Evolutionary conservation across 78 protist genomes (phyloP).

Genomic region (Emiliania huxleyi): DNA sequence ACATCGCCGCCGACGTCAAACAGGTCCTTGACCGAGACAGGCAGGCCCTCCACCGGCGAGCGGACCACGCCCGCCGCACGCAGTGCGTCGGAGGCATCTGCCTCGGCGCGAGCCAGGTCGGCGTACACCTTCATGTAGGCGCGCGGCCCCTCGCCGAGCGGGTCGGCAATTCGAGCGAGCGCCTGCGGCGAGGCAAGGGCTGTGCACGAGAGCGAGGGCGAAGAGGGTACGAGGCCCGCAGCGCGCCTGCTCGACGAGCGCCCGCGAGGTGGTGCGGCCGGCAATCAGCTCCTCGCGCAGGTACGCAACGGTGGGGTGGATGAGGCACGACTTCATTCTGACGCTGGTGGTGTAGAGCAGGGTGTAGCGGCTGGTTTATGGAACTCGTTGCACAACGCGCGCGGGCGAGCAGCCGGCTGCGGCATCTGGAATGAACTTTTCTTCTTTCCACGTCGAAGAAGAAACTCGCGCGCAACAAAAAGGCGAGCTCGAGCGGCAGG

Average conservation of each 20-base stretch:
- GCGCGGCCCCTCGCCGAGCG: neutral
- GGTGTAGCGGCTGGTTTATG: too few relatives aligned
- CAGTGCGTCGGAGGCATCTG: neutral
- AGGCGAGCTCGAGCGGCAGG: too few relatives aligned
- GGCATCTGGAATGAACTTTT: too few relatives aligned
- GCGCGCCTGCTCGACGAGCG: neutral
- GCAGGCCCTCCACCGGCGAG: neutral
- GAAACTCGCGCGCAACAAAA: too few relatives aligned
- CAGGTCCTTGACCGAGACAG: neutral
- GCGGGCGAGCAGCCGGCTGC: too few relatives aligned
- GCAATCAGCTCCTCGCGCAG: neutral
- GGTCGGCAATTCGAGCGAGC: neutral
- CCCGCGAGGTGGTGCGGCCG: neutral
- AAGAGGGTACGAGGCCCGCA: too few relatives aligned
- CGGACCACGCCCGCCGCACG: neutral
- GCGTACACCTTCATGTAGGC: constrained; percentile 6
- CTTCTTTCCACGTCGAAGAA: too few relatives aligned
- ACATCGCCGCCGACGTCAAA: neutral
- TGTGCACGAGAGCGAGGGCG: too few relatives aligned
- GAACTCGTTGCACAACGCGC: too few relatives aligned
- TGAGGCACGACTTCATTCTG: too few relatives aligned
- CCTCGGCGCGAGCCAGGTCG: neutral
- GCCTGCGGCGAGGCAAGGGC: too few relatives aligned
- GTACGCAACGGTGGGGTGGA: neutral
- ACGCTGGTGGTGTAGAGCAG: too few relatives aligned